Conservation (phyloP, 2,329 filamentous ascomycete species). For the Didymella lethalis region DNA sequence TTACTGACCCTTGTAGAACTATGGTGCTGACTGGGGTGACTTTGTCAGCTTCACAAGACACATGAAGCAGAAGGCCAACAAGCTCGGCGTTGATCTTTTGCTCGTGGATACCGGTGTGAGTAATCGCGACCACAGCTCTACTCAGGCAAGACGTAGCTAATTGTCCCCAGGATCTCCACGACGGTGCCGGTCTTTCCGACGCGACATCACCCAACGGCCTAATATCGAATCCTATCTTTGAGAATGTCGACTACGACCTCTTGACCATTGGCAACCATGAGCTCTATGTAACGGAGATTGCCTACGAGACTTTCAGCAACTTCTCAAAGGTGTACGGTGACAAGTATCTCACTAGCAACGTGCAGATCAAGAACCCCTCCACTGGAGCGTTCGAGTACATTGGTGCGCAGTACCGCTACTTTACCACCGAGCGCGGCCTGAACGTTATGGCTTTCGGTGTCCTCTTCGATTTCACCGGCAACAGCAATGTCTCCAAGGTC, state of each 20-base stretch:
- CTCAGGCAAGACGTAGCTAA: constrained; percentile 3
- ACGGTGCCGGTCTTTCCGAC: constrained; percentile 70
- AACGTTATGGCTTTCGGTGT: constrained; percentile 62
- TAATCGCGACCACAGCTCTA: neutral
- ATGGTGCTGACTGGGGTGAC: constrained; percentile 72
- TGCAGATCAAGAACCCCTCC: constrained; percentile 57
- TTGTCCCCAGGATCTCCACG: constrained; percentile 64
- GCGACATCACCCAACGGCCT: constrained; percentile 65
- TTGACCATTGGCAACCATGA: constrained; percentile 70
- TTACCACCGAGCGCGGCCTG: constrained; percentile 56
- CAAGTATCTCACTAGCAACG: constrained; percentile 62
- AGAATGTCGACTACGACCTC: constrained; percentile 62
- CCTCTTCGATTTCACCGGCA: constrained; percentile 61
- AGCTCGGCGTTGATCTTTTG: constrained; percentile 66
- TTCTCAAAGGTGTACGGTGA: constrained; percentile 67
- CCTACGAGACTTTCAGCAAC: constrained; percentile 67
- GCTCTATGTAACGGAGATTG: constrained; percentile 68
- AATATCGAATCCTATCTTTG: constrained; percentile 62
- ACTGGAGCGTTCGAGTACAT: constrained; percentile 57
- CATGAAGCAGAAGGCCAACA: constrained; percentile 66
- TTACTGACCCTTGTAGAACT: constrained; percentile 54
- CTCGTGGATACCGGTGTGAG: constrained; percentile 65
- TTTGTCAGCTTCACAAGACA: constrained; percentile 67
- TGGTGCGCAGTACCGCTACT: constrained; percentile 59
- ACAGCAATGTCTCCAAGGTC: constrained; percentile 68